Percentiles rank a stretch among this genome's conserved stretches.
Conservation (phyloP, 78 protist species). For the Guillardia theta region DNA sequence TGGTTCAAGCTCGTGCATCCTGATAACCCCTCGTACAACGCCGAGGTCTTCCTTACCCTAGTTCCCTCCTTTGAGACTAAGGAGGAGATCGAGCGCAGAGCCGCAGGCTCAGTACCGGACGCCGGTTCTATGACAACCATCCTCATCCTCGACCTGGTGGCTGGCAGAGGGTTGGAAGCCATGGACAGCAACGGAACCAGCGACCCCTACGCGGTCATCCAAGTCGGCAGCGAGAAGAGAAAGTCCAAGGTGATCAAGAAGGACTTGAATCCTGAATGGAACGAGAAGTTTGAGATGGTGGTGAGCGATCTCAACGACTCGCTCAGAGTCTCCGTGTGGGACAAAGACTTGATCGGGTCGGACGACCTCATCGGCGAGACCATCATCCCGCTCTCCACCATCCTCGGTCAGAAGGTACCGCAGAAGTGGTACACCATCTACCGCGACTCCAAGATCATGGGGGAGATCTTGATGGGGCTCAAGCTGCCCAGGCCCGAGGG, state of each 20-base stretch:
- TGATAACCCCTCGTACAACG: background rate
- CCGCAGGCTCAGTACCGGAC: background rate
- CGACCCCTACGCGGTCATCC: background rate
- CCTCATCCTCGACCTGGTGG: background rate
- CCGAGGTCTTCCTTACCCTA: background rate
- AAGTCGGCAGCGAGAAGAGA: background rate
- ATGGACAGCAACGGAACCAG: background rate
- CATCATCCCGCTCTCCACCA: background rate
- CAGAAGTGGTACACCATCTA: constrained; percentile 1
- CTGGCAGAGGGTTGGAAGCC: background rate
- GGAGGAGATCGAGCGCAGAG: background rate
- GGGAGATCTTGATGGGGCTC: background rate
- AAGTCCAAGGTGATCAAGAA: constrained; percentile 11
- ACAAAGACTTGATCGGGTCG: background rate
- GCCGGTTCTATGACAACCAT: no score
- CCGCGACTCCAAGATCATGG: background rate
- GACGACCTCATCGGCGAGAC: constrained; percentile 12
- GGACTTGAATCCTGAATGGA: background rate
- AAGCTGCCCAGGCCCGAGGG: constrained; percentile 6
- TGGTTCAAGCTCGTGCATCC: constrained; percentile 8
- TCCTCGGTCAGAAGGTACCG: background rate
- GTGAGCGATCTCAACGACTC: background rate
- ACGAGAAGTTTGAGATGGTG: background rate
- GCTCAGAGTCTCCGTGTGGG: background rate
- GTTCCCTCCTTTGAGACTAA: background rate